Evolutionary conservation across 305 asterid species (phyloP).

Genomic region (Fraxinus albicans): DNA sequence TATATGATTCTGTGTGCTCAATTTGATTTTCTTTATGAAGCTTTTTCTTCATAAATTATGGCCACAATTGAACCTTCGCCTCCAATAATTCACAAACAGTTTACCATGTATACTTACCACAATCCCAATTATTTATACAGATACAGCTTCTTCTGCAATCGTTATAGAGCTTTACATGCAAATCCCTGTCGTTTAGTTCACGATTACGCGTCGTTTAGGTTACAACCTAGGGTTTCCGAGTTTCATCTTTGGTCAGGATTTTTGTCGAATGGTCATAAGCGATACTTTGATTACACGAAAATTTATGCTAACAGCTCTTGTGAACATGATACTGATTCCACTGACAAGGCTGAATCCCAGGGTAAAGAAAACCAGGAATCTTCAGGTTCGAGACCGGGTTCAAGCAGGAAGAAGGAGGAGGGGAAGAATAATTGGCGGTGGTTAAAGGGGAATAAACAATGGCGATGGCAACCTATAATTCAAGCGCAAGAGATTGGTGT

Average conservation of each 20-base stretch:
- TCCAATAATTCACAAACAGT: slow-evolving; percentile 43
- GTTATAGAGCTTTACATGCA: slow-evolving; percentile 40
- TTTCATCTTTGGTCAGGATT: slow-evolving; percentile 26
- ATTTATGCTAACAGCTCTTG: slow-evolving; percentile 62
- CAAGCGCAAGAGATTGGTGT: slow-evolving; percentile 92
- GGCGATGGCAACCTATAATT: slow-evolving; percentile 90
- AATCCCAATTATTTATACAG: slow-evolving; percentile 37
- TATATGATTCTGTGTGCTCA: background rate
- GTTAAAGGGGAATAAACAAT: slow-evolving; percentile 44
- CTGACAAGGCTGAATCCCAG: slow-evolving; percentile 48
- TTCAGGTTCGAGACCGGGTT: slow-evolving; percentile 35
- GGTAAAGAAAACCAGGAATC: slow-evolving; percentile 53
- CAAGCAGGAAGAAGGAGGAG: slow-evolving; percentile 70
- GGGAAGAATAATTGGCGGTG: slow-evolving; percentile 80
- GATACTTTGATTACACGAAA: slow-evolving; percentile 37
- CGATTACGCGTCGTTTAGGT: slow-evolving; percentile 37
- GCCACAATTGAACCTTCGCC: slow-evolving; percentile 40
- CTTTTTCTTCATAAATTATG: slow-evolving; percentile 26
- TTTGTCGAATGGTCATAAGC: slow-evolving; percentile 26
- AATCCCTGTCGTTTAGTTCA: slow-evolving; percentile 26
- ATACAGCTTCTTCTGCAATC: slow-evolving; percentile 39
- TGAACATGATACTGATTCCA: slow-evolving; percentile 82
- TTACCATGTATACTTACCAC: slow-evolving; percentile 41
- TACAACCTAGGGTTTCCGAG: slow-evolving; percentile 50
- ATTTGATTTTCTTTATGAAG: slow-evolving; percentile 2